phyloP scores from a whole-genome alignment of 73 alveolate genomes.

The Paramecium tetraurelia region DNA sequence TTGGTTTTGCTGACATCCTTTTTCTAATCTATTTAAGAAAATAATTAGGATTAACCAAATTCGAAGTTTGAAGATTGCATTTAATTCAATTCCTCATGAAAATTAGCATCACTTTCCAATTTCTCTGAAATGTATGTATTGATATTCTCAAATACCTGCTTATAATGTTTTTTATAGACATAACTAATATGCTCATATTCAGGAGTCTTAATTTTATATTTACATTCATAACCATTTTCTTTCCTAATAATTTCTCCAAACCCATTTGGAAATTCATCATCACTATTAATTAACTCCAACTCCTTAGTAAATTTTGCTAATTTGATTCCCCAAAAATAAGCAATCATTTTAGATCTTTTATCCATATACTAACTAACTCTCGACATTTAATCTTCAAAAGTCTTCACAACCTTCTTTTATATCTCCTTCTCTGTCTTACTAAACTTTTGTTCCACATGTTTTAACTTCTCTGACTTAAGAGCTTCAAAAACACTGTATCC shows the following conservation, averaged over 20 bases:
- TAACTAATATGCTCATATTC: slow-evolving; percentile 30
- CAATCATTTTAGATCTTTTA: slow-evolving; percentile 24
- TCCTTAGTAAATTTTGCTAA: slow-evolving; percentile 20
- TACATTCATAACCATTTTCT: slow-evolving; percentile 38
- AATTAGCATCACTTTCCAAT: slow-evolving; percentile 1
- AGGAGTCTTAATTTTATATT: not conserved
- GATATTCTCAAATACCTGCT: not conserved
- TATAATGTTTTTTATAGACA: not conserved
- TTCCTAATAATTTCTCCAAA: not conserved
- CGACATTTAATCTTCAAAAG: not conserved
- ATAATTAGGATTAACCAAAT: not conserved
- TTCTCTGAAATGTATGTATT: not conserved
- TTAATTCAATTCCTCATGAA: not conserved
- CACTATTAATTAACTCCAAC: not conserved
- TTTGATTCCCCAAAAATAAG: slow-evolving; percentile 39
- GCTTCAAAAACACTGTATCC: slow-evolving; percentile 21
- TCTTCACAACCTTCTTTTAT: not conserved
- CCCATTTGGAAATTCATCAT: slow-evolving; percentile 24
- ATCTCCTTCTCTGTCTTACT: not conserved
- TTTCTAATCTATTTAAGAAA: not conserved
- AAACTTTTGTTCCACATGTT: not conserved
- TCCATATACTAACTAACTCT: not conserved
- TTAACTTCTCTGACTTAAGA: not conserved
- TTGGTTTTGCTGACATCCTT: not conserved
- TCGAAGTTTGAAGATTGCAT: not conserved